Conservation (phyloP, 2,329 filamentous ascomycete genomes). For the Verticillium nonalfalfae region DNA sequence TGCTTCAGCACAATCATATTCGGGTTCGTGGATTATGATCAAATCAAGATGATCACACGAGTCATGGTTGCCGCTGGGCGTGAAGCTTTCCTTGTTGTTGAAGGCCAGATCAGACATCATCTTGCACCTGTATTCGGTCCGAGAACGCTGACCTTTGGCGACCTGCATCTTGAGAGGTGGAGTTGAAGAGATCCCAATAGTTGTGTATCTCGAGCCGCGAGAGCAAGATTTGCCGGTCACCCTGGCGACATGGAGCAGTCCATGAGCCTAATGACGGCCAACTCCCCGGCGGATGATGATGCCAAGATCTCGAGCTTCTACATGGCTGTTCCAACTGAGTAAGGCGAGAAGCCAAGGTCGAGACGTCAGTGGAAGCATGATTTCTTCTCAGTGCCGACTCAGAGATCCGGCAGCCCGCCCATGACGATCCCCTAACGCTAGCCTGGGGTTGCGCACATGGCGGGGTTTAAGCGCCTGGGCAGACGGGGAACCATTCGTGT, state of each 20-base stretch:
- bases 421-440: not conserved
- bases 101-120: not conserved
- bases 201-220: not conserved
- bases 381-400: not conserved
- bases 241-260: too few species aligned
- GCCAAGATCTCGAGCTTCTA: too few species aligned
- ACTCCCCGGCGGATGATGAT: too few species aligned
- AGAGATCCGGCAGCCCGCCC: not conserved
- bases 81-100: not conserved
- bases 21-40: too few species aligned
- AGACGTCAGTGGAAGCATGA: too few species aligned
- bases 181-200: not conserved
- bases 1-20: too few species aligned
- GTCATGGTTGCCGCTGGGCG: not conserved
- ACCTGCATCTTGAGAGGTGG: not conserved
- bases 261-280: too few species aligned
- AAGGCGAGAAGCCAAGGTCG: too few species aligned
- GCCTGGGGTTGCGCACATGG: not conserved
- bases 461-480: not conserved
- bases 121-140: not conserved
- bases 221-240: too few species aligned
- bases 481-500: not conserved
- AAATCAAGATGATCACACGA: not conserved
- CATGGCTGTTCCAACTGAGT: too few species aligned
- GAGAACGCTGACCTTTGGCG: not conserved